Evolutionary conservation across 129 eudicot genomes (phyloP).

Genomic region (Rutidosis leptorrhynchoides): DNA sequence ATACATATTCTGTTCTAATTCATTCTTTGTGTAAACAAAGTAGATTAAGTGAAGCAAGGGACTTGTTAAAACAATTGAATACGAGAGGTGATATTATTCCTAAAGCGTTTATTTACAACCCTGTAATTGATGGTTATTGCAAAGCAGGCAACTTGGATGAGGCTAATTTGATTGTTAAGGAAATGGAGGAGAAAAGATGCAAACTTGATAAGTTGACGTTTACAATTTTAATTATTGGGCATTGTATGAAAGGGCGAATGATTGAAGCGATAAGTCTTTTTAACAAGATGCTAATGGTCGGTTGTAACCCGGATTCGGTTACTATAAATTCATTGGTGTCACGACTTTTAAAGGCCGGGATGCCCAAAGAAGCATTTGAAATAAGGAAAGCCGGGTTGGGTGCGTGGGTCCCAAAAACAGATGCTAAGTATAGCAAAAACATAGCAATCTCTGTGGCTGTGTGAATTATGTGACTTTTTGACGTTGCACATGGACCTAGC

Average conservation of each 20-base stretch:
- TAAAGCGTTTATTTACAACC: conserved; percentile 77
- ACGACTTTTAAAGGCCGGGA: conserved; percentile 82
- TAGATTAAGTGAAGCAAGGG: conserved; percentile 67
- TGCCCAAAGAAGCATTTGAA: conserved; percentile 67
- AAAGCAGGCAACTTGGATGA: conserved; percentile 81
- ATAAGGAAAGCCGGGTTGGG: conserved; percentile 49
- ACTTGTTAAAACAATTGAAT: conserved; percentile 51
- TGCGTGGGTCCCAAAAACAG: conserved; percentile 33
- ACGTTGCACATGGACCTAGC: conserved; percentile 20
- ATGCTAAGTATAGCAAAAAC: conserved; percentile 16
- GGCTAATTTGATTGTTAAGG: conserved; percentile 63
- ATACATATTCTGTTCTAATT: conserved; percentile 66
- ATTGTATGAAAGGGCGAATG: conserved; percentile 96
- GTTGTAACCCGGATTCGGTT: conserved; percentile 69
- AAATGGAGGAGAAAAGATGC: conserved; percentile 80
- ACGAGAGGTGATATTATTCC: conserved; percentile 55
- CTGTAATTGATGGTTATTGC: conserved; percentile 88
- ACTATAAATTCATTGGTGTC: conserved; percentile 60
- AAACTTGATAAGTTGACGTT: conserved; percentile 70
- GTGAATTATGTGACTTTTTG: conserved; percentile 29
- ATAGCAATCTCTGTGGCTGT: conserved; percentile 56
- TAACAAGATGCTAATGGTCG: conserved; percentile 56
- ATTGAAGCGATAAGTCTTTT: conserved; percentile 66
- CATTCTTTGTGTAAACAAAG: conserved; percentile 62
- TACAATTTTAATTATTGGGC: conserved; percentile 91